Percentiles rank a stretch among this genome's conserved stretches.
Evolutionary conservation across 352 stramenopile genomes (phyloP).

Genomic region (Globisporangium solare): DNA sequence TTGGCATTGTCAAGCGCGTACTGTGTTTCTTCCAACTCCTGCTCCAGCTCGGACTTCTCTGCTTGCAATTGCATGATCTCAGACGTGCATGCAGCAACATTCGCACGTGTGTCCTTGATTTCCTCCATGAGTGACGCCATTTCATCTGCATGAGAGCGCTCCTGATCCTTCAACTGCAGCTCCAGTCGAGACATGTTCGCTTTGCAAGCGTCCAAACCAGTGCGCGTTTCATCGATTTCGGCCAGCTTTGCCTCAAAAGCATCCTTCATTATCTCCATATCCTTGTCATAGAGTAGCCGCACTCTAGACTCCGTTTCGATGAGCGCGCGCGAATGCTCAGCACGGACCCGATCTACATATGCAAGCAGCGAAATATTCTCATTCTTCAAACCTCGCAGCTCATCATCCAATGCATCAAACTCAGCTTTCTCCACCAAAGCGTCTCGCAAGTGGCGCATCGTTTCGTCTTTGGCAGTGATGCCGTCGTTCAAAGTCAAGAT

Average conservation of each 20-base stretch:
- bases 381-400: constrained; percentile 31
- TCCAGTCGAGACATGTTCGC: constrained; percentile 33
- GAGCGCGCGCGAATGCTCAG: constrained; percentile 28
- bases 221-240: constrained; percentile 36
- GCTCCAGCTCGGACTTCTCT: constrained; percentile 30
- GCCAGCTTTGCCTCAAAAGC: constrained; percentile 34
- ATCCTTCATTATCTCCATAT: constrained; percentile 35
- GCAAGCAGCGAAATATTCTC: constrained; percentile 53
- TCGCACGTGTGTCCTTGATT: constrained; percentile 35
- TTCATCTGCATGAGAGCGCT: constrained; percentile 30
- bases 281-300: constrained; percentile 23
- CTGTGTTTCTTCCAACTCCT: constrained; percentile 25
- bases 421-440: constrained; percentile 48
- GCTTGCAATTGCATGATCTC: constrained; percentile 34
- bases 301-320: constrained; percentile 33
- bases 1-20: constrained; percentile 2
- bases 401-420: constrained; percentile 36
- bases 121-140: constrained; percentile 33
- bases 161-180: constrained; percentile 26
- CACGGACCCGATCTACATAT: constrained; percentile 31
- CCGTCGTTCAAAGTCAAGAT: constrained; percentile 37
- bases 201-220: constrained; percentile 32
- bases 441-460: constrained; percentile 33
- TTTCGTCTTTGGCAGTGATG: constrained; percentile 41
- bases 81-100: constrained; percentile 28